Evolutionary conservation across 2,329 filamentous ascomycete genomes (phyloP), one percentile per base, ranked within the genome.

Genomic region (Botrytis deweyae): DNA sequence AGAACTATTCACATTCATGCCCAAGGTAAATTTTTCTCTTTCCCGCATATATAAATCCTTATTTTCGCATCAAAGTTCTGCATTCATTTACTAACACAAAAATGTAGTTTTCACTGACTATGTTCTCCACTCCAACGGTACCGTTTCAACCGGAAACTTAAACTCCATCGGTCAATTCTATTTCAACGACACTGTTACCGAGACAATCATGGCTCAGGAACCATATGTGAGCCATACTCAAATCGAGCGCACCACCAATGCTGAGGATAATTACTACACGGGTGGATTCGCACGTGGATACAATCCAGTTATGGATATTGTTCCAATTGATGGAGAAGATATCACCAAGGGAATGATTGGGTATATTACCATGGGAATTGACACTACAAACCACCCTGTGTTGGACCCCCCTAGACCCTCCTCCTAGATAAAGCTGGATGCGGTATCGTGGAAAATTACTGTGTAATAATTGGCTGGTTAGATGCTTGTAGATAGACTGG

Each of bases 101-200:
- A 59, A 36, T 20, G 0, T 12, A 36, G 29, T 85, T 3, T 85
- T 87, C 79, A 78, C 80, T 33, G 80, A 82, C 75, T 82, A 80
- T 22, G 82, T 79, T 0, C 72, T 81, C 29, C 74, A 79, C 58
- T 67, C 76, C 22, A 85, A 85, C 79, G 78, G 87, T 80, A 86
- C 86, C 73, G 86, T 89, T 76, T 81, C 82, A 59, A 86, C 84
- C 74, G 84, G 84, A 52, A 83, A 82, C 70, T 85, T 87, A 72
- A 85, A 86, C 25, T 80, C 77, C 59, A 85, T 91, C 52, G 89
- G 89, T n/a, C 89, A 92, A 80, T 80, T 90, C 71, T 91, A 89
- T 84, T 89, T 90, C 79, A 88, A 90, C 80, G 87, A 91, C 80
- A 83, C 84, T 75, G 85, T 91, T 20, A 85, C 88, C 76, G 76